Evolutionary conservation across 2,329 filamentous ascomycete species (phyloP).

Genomic region (Aureobasidium sp.): DNA sequence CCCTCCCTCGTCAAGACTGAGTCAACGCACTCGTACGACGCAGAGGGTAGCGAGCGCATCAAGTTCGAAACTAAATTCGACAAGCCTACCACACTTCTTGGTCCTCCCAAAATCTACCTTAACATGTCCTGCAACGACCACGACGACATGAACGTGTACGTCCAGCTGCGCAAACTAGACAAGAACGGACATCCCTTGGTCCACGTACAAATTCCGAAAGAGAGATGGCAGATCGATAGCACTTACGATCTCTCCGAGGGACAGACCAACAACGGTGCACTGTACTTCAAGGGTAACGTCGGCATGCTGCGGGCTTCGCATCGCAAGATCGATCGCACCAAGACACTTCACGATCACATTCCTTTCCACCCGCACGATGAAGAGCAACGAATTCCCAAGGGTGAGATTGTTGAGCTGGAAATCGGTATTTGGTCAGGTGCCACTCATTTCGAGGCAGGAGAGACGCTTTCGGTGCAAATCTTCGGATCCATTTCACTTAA

Average conservation of each 20-base stretch:
- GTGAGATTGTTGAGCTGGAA: slow-evolving; percentile 48
- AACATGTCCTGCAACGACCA: slow-evolving; percentile 28
- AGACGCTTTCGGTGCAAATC: slow-evolving; percentile 27
- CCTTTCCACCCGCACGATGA: slow-evolving; percentile 45
- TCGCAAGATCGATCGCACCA: slow-evolving; percentile 36
- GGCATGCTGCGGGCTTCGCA: slow-evolving; percentile 54
- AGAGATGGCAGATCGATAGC: slow-evolving; percentile 25
- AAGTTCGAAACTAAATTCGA: slow-evolving; percentile 45
- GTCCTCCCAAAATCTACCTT: slow-evolving; percentile 50
- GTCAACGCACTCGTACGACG: slow-evolving; percentile 34
- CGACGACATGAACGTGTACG: slow-evolving; percentile 52
- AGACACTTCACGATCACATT: slow-evolving; percentile 32
- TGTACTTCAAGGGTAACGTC: slow-evolving; percentile 45
- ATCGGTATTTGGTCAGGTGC: slow-evolving; percentile 55
- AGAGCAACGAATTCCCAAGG: slow-evolving; percentile 43
- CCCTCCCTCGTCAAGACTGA: slow-evolving; percentile 9
- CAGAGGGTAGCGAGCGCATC: slow-evolving; percentile 31
- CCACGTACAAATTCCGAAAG: slow-evolving; percentile 48
- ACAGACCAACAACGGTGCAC: slow-evolving; percentile 44
- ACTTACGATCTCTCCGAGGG: slow-evolving; percentile 39
- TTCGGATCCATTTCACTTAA: slow-evolving; percentile 16
- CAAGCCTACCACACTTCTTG: slow-evolving; percentile 44
- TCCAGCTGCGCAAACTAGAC: slow-evolving; percentile 51
- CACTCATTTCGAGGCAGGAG: slow-evolving; percentile 48
- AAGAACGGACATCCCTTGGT: slow-evolving; percentile 46